A percentile compares a stretch with the other conserved stretches of the same genome.
Conservation (phyloP, 345 rosid genomes). For the Mangifera indica region DNA sequence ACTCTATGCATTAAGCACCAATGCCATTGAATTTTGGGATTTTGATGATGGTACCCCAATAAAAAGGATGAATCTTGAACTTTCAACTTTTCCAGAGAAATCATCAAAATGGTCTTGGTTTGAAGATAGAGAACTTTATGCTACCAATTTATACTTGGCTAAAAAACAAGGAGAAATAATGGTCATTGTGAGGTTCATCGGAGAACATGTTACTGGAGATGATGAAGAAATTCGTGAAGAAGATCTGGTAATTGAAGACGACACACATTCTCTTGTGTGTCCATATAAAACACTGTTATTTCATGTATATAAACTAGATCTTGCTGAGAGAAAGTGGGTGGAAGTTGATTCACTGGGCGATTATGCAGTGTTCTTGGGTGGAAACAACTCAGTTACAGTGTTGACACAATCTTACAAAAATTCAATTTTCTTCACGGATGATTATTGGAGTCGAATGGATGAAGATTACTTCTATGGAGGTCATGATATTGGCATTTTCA, state of each 20-base stretch:
- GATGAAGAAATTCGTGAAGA: constrained; percentile 9
- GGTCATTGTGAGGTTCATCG: constrained; percentile 18
- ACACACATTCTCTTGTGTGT: constrained; percentile 19
- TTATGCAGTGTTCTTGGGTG: constrained; percentile 19
- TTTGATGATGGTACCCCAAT: neutral
- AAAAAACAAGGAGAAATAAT: constrained; percentile 17
- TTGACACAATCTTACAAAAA: neutral
- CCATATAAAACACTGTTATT: constrained; percentile 15
- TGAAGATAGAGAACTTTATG: neutral
- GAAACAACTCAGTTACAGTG: constrained; percentile 16
- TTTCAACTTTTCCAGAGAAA: neutral
- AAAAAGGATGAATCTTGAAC: neutral
- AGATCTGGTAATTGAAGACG: constrained; percentile 12
- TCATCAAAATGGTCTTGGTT: neutral
- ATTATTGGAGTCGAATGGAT: constrained; percentile 17
- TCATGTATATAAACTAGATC: constrained; percentile 20
- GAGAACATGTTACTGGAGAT: constrained; percentile 17
- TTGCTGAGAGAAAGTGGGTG: neutral
- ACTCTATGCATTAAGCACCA: neutral
- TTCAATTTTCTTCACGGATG: constrained; percentile 23
- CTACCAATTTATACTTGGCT: constrained; percentile 9
- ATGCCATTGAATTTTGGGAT: constrained; percentile 8
- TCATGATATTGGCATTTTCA: constrained; percentile 15
- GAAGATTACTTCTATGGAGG: constrained; percentile 19
- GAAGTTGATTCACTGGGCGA: constrained; percentile 6